These are phyloP conservation scores for Exserohilum rostratum DNA, from an alignment of 2,329 filamentous ascomycete genomes.

Conservation along the genomic window DNA sequence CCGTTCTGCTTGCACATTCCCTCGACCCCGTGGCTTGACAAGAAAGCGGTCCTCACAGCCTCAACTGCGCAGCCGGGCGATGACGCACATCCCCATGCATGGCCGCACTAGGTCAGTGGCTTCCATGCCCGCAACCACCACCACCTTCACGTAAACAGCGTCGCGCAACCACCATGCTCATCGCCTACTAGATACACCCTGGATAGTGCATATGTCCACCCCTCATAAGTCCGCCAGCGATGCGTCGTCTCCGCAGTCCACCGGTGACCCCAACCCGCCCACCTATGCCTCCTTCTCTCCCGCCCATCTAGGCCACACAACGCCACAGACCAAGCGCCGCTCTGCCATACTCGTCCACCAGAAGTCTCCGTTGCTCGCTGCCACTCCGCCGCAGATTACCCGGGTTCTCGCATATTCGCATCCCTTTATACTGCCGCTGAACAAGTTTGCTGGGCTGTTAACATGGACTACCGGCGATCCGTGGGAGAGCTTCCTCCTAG, in stretches of 20 bases:
- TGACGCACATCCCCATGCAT: conserved; percentile 50
- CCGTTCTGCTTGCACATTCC: not conserved
- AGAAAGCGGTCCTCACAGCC: conserved; percentile 29
- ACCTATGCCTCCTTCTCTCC: conserved; percentile 93
- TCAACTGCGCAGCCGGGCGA: conserved; percentile 35
- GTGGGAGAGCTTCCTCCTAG: conserved; percentile 94
- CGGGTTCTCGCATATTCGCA: conserved; percentile 94
- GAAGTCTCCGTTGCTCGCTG: conserved; percentile 89
- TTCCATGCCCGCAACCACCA: conserved; percentile 18
- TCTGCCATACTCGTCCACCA: conserved; percentile 96
- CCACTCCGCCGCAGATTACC: conserved; percentile 93
- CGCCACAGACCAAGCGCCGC: conserved; percentile 73
- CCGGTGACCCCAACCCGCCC: conserved; percentile 61
- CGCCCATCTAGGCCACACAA: conserved; percentile 72
- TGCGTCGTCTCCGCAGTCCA: conserved; percentile 45
- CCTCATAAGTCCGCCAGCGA: conserved; percentile 45
- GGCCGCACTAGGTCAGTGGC: conserved; percentile 51
- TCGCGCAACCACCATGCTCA: conserved; percentile 36
- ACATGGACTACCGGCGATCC: conserved; percentile 94
- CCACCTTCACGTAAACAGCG: conserved; percentile 5
- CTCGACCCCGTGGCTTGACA: conserved; percentile 18
- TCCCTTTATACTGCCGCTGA: conserved; percentile 87
- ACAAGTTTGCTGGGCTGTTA: conserved; percentile 80
- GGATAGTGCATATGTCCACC: conserved; percentile 51
- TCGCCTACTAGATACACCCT: conserved; percentile 46